Conservation (phyloP, 75 land plant genomes). For the Larix kaempferi region DNA sequence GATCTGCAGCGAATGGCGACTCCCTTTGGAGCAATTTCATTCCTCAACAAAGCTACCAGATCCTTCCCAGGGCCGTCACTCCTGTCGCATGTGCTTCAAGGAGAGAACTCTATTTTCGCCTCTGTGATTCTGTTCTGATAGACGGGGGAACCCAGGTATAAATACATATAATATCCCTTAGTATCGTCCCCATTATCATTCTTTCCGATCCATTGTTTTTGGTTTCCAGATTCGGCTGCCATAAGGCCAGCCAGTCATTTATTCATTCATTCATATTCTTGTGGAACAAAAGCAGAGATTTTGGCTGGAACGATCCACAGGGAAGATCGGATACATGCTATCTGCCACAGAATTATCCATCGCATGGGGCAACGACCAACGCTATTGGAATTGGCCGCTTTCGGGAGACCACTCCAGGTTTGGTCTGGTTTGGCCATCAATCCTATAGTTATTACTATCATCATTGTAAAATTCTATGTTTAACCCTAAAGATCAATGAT, state of each 20-base stretch:
- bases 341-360: constrained; percentile 33
- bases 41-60: constrained; percentile 14
- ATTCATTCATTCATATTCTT: too few species aligned
- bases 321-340: constrained; percentile 15
- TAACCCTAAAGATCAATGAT: neutral
- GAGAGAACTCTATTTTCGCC: constrained; percentile 20
- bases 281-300: neutral
- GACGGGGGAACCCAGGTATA: constrained; percentile 29
- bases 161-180: too few species aligned
- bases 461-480: neutral
- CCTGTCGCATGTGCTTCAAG: constrained; percentile 11
- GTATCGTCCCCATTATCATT: too few species aligned
- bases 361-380: constrained; percentile 12
- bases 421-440: constrained; percentile 7
- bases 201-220: neutral
- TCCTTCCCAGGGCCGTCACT: constrained; percentile 2
- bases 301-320: constrained; percentile 17
- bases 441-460: constrained; percentile 24
- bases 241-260: too few species aligned
- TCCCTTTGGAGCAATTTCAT: constrained; percentile 22
- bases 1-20: constrained; percentile 14
- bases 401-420: neutral
- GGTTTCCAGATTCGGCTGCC: too few species aligned
- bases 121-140: constrained; percentile 18
- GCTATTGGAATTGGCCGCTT: constrained; percentile 22